These are phyloP conservation scores for Naganishia friedmannii DNA, from an alignment of 768 basidiomycete genomes.

Conservation along the genomic window DNA sequence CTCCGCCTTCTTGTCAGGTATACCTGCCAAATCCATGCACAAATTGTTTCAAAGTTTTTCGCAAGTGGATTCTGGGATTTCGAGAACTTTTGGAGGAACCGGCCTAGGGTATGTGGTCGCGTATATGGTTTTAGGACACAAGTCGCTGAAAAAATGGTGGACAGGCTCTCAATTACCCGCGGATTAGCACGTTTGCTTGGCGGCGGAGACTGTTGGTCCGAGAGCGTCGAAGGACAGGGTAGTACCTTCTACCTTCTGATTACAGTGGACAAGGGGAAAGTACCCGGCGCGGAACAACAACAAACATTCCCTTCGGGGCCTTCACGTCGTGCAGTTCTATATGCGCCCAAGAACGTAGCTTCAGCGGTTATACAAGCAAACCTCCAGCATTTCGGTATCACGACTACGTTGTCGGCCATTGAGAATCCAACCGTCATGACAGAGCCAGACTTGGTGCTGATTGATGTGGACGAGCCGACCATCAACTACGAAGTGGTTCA, in stretches of 20 bases:
- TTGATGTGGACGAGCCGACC: constrained; percentile 7
- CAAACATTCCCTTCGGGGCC: background rate
- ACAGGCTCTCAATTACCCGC: constrained; percentile 40
- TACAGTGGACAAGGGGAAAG: constrained; percentile 6
- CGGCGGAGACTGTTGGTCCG: constrained; percentile 41
- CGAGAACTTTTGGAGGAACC: constrained; percentile 37
- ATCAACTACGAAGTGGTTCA: background rate
- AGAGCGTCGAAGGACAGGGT: constrained; percentile 43
- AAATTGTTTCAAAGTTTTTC: constrained; percentile 42
- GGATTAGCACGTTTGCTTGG: constrained; percentile 40
- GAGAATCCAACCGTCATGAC: background rate
- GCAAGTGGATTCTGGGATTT: constrained; percentile 42
- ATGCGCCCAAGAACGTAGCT: background rate
- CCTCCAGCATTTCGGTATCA: constrained; percentile 10
- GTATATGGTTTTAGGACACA: no score
- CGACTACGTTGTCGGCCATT: background rate
- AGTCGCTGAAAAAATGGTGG: constrained; percentile 2
- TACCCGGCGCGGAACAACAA: background rate
- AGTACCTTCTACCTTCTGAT: constrained; percentile 42
- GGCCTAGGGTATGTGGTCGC: constrained; percentile 44
- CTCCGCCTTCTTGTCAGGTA: constrained; percentile 23
- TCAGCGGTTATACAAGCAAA: constrained; percentile 1
- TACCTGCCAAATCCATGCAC: constrained; percentile 39
- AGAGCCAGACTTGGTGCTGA: constrained; percentile 2
- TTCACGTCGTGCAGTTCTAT: background rate